Base-by-base conservation (phyloP, 495 filamentous ascomycete genomes). In the Penicillium arizonense region DNA sequence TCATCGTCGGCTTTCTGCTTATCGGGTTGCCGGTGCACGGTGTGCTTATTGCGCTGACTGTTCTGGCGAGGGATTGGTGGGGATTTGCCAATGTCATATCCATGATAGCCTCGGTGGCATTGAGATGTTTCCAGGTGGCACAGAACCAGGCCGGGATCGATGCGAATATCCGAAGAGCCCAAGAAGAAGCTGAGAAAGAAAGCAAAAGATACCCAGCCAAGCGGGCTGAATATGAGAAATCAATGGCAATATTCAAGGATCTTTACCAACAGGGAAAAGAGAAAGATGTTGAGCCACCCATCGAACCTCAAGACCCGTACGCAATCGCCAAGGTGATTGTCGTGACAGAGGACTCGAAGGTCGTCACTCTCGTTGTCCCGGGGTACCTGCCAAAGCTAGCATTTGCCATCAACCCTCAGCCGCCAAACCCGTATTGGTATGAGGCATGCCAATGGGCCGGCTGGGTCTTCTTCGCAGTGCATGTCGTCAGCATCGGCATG, bases 401-500 rank as follows among this genome's bases (percentile, higher is more conserved):
- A 5, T 53, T 57, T 32, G 48, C 49, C 4, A 33, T 44, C 3
- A 14, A 24, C 3, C 55, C 48, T 21, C 38, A 26, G 11, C 37
- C 44, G 24, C 43, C 42, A 7, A 55, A 47, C 32, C 42, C 9
- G 3, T 2, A 40, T 0, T 38, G 51, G 2, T 55, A 47, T 14
- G 12, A 36, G 23, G 4, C 16, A 10, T 52, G 43, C 32, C 49
- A 45, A 24, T 26, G 21, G 12, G 13, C 44, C n/a, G 55, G 55
- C 7, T 57, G 55, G 55, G 28, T 39, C n/a, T 49, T 39, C 11
- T 57, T 57, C 26, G 49, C 44, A 0, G 55, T 57, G 3, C 55
- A 57, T 53, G 49, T 57, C 6, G 47, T 57, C 30, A 52, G 44
- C 40, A 52, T 57, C 21, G 55, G 55, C n/a, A 57, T 57, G 55